Evolutionary conservation across 208 protist species (phyloP).

Genomic region (Naegleria fowleri): DNA sequence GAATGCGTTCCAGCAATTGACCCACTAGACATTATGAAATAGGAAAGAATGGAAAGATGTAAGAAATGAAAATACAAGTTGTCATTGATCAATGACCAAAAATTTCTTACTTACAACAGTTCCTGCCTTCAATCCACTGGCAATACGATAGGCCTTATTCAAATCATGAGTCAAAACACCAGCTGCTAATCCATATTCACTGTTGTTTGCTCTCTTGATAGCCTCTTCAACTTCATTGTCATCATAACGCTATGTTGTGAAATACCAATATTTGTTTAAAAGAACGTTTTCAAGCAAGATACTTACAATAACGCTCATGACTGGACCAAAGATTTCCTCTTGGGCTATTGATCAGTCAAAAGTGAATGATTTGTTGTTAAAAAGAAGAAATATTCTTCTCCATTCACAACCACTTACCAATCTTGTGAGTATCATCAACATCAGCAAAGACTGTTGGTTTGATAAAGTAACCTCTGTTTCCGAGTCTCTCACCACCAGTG

Average conservation of each 20-base stretch:
- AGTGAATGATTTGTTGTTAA: too few species aligned
- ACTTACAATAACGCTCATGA: conserved; percentile 68
- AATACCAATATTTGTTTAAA: too few species aligned
- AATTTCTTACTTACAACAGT: too few species aligned
- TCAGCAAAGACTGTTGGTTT: conserved; percentile 69
- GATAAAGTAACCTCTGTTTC: conserved; percentile 67
- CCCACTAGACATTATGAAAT: conserved; percentile 77
- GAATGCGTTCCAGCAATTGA: conserved; percentile 75
- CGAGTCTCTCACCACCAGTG: conserved; percentile 51
- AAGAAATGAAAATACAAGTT: too few species aligned
- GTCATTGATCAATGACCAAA: too few species aligned
- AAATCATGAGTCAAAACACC: conserved; percentile 65
- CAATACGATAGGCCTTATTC: conserved; percentile 54
- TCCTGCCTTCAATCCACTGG: conserved; percentile 50
- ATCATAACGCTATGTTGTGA: too few species aligned
- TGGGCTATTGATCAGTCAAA: too few species aligned
- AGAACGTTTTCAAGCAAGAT: too few species aligned
- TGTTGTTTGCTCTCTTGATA: conserved; percentile 63
- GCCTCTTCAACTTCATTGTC: conserved; percentile 48
- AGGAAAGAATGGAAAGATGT: conserved; percentile 54
- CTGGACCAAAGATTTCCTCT: conserved; percentile 80
- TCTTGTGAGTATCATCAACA: conserved; percentile 62
- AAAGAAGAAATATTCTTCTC: too few species aligned
- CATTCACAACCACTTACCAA: too few species aligned
- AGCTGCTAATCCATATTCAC: conserved; percentile 70